Evolutionary conservation across 768 basidiomycete species (phyloP).

Genomic region (Auricularia cornea): DNA sequence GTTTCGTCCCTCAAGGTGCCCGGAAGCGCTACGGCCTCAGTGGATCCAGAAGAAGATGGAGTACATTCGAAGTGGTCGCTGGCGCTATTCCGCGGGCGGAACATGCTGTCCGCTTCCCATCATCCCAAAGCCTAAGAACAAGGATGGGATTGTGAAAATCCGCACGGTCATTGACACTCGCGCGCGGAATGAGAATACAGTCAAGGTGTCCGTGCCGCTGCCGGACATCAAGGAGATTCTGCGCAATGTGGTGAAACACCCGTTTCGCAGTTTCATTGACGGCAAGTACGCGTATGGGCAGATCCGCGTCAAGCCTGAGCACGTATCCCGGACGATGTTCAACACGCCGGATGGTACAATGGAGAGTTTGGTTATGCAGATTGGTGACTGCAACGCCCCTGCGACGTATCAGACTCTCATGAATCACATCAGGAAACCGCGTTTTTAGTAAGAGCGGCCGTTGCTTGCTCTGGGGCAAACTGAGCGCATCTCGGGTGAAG

Average conservation of each 20-base stretch:
- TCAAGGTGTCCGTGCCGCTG: conserved; percentile 2
- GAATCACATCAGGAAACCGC: no score
- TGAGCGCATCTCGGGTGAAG: no score
- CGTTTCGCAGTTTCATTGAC: conserved; percentile 8
- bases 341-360: conserved; percentile 12
- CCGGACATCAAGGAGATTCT: conserved; percentile 3
- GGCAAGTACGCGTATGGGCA: conserved; percentile 14
- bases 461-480: no score
- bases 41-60: no score
- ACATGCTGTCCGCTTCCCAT: conserved; percentile 1
- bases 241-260: conserved; percentile 1
- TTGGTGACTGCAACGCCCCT: conserved; percentile 14
- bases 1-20: conserved; percentile 6
- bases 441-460: no score
- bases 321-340: conserved; percentile 13
- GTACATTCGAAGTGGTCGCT: no score
- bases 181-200: conserved; percentile 5
- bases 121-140: background rate
- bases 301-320: conserved; percentile 7
- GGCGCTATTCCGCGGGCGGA: no score
- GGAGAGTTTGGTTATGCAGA: conserved; percentile 15
- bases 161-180: conserved; percentile 4
- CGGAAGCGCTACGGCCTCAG: conserved; percentile 1
- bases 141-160: background rate
- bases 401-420: conserved; percentile 12